Percentiles rank a stretch among this genome's conserved stretches.
Conservation (phyloP, 2,329 filamentous ascomycete genomes). For the Verticillium longisporum region DNA sequence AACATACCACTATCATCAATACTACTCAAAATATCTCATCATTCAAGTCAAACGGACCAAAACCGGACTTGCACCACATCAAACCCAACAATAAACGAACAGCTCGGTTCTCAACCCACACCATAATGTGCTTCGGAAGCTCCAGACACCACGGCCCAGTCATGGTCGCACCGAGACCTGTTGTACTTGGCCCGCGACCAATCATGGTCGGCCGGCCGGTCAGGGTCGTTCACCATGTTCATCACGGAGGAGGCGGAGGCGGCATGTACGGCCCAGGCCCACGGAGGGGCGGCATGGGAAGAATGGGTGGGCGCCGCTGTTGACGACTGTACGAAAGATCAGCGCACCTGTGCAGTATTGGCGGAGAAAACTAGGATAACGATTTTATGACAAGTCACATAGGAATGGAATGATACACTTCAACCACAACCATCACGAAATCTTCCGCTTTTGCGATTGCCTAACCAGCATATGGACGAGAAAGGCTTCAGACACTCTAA, state of each 20-base stretch:
- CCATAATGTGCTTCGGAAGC: background rate
- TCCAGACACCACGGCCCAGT: background rate
- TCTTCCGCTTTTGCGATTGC: no score
- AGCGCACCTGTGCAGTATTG: no score
- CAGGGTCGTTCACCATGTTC: background rate
- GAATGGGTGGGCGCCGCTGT: background rate
- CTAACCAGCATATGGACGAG: no score
- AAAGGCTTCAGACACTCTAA: no score
- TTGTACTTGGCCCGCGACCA: background rate
- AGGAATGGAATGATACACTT: no score
- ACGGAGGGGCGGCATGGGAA: background rate
- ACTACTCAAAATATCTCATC: no score
- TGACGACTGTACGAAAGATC: background rate
- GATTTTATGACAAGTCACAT: no score
- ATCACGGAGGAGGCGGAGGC: background rate
- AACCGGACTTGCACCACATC: background rate
- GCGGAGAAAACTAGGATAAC: no score
- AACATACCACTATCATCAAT: background rate
- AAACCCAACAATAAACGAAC: background rate
- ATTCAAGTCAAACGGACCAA: no score
- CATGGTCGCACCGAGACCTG: background rate
- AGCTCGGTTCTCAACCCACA: background rate
- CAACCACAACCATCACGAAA: no score
- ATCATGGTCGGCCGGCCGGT: background rate
- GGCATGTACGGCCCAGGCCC: background rate